phyloP scores from a whole-genome alignment of 441 rosid genomes.

The Melianthus villosus region DNA sequence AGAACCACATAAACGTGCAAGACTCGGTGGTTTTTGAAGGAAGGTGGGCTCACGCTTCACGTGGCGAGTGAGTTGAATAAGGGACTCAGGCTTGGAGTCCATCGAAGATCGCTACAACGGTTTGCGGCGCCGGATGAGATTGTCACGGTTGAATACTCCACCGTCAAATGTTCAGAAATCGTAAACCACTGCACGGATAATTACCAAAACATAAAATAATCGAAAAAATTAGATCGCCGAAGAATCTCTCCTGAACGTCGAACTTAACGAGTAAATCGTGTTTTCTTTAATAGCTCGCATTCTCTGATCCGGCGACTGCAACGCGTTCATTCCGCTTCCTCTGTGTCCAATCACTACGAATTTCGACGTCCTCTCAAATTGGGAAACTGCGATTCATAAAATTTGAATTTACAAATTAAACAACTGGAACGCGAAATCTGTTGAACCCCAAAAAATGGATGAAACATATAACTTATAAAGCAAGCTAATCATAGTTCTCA shows the following conservation, averaged over 20 bases:
- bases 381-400: slow-evolving; percentile 13
- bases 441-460: no score
- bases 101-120: no score
- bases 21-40: slow-evolving; percentile 51
- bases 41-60: slow-evolving; percentile 48
- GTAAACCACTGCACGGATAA: no score
- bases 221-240: no score
- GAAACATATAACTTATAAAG: no score
- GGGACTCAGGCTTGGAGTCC: slow-evolving; percentile 35
- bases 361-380: slow-evolving; percentile 41
- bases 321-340: slow-evolving; percentile 67
- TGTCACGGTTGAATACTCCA: no score
- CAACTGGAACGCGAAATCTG: no score
- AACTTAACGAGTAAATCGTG: slow-evolving; percentile 66
- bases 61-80: slow-evolving; percentile 34
- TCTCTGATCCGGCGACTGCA: slow-evolving; percentile 47
- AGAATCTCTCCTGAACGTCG: slow-evolving; percentile 99
- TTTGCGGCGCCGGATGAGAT: no score
- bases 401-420: background rate
- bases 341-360: slow-evolving; percentile 75
- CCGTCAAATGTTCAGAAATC: no score
- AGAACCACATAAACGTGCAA: slow-evolving; percentile 63
- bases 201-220: no score
- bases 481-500: no score
- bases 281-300: slow-evolving; percentile 61